A percentile compares a stretch with the other conserved stretches of the same genome.
phyloP scores from a whole-genome alignment of 441 rosid species.

The Breynia disticha region DNA sequence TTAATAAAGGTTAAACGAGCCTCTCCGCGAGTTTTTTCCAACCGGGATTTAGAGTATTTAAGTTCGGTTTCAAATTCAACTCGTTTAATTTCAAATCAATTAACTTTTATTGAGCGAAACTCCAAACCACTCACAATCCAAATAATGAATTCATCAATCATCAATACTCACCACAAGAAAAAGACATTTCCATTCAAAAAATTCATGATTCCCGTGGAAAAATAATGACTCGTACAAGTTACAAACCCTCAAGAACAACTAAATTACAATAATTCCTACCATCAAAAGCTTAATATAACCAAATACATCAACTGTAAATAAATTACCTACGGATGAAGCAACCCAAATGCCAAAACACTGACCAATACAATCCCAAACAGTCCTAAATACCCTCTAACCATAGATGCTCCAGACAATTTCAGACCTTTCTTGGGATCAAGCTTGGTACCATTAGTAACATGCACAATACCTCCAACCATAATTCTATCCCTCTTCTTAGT shows the following conservation, averaged over 20 bases:
- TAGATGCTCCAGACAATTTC: conserved; percentile 37
- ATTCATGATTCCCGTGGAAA: not conserved
- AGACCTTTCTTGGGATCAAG: conserved; percentile 18
- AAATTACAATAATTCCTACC: not conserved
- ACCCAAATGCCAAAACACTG: conserved; percentile 21
- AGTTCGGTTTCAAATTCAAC: no score
- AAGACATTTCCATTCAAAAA: not conserved
- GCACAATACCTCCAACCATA: conserved; percentile 37
- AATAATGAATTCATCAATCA: no score
- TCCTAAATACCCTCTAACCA: conserved; percentile 10
- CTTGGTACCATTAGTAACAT: conserved; percentile 36
- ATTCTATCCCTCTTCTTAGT: conserved; percentile 40
- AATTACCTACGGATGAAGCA: conserved; percentile 17
- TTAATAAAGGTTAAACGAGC: no score
- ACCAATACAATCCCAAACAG: conserved; percentile 17
- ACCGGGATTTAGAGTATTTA: no score
- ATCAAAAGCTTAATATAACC: not conserved
- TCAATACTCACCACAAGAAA: no score
- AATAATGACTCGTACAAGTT: not conserved
- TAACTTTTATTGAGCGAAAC: no score
- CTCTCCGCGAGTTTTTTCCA: no score
- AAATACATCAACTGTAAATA: no score
- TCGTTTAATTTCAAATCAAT: no score
- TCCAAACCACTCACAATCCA: no score
- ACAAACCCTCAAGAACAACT: not conserved